Evolutionary conservation across 2,329 filamentous ascomycete species (phyloP).

Genomic region (Allantophomopsis lycopodina): DNA sequence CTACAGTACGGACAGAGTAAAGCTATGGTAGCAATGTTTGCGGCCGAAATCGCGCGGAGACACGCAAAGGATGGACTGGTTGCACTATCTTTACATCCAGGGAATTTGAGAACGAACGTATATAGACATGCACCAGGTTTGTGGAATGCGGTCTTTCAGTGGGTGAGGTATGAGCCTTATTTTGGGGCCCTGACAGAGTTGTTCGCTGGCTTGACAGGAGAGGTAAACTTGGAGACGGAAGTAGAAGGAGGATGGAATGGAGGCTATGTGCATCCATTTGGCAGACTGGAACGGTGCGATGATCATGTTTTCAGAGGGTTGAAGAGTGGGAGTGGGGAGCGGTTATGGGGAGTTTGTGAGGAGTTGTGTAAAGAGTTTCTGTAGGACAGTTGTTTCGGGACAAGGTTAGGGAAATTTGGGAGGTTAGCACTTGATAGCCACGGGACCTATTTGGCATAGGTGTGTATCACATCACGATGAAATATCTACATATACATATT

Average conservation of each 20-base stretch:
- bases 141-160: conserved; percentile 4
- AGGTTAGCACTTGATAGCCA: too few species aligned
- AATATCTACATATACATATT: too few species aligned
- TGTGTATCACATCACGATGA: too few species aligned
- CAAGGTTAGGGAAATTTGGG: too few species aligned
- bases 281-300: conserved; percentile 12
- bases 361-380: conserved; percentile 20
- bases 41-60: background rate
- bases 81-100: conserved; percentile 13
- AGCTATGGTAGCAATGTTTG: background rate
- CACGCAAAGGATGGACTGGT: background rate
- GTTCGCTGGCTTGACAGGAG: conserved; percentile 13
- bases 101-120: conserved; percentile 13
- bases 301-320: conserved; percentile 19
- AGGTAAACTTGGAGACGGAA: conserved; percentile 8
- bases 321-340: conserved; percentile 21
- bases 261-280: background rate
- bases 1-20: too few species aligned
- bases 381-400: background rate
- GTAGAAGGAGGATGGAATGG: conserved; percentile 13
- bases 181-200: conserved; percentile 17
- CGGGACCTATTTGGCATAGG: too few species aligned
- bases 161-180: conserved; percentile 8
- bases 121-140: conserved; percentile 5
- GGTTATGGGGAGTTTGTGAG: conserved; percentile 31